phyloP scores from a whole-genome alignment of 208 protist genomes.

The Crithidia expoeki region DNA sequence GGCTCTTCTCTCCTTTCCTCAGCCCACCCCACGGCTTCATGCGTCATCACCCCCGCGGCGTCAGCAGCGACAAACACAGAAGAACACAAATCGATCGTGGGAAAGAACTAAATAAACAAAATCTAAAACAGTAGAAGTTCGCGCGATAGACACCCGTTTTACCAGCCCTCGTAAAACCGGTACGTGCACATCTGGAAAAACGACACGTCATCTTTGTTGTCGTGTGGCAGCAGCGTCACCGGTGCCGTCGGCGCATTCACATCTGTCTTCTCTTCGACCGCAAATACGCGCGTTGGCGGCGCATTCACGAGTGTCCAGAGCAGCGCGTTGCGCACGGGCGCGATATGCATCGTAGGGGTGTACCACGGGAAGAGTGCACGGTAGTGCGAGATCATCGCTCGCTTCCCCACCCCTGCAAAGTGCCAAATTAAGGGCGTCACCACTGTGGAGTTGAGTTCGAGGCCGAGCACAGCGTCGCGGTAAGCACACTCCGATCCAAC shows the following conservation, averaged over 20 bases:
- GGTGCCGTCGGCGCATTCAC: neutral
- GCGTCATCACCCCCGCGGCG: no score
- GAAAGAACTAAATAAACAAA: neutral
- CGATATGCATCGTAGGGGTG: slow-evolving; percentile 5
- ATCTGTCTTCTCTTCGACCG: neutral
- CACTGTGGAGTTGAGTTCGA: neutral
- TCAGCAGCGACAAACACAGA: neutral
- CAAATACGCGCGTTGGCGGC: slow-evolving; percentile 16
- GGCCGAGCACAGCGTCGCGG: slow-evolving; percentile 10
- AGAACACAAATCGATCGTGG: neutral
- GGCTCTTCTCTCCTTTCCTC: no score
- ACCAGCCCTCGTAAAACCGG: slow-evolving; percentile 11
- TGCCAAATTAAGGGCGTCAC: slow-evolving; percentile 15
- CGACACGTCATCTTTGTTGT: neutral
- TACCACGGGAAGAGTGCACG: slow-evolving; percentile 22
- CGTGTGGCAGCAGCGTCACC: slow-evolving; percentile 7
- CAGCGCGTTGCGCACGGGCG: slow-evolving; percentile 10
- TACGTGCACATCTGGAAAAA: slow-evolving; percentile 14
- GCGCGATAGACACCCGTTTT: neutral
- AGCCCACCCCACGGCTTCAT: no score
- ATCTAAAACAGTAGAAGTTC: neutral
- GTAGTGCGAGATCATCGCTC: slow-evolving; percentile 12
- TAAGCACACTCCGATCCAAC: neutral
- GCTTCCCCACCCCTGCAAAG: slow-evolving; percentile 17
- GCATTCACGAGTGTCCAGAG: slow-evolving; percentile 17